Evolutionary conservation across 2,329 filamentous ascomycete species (phyloP).

Genomic region (Drechslera avenae): DNA sequence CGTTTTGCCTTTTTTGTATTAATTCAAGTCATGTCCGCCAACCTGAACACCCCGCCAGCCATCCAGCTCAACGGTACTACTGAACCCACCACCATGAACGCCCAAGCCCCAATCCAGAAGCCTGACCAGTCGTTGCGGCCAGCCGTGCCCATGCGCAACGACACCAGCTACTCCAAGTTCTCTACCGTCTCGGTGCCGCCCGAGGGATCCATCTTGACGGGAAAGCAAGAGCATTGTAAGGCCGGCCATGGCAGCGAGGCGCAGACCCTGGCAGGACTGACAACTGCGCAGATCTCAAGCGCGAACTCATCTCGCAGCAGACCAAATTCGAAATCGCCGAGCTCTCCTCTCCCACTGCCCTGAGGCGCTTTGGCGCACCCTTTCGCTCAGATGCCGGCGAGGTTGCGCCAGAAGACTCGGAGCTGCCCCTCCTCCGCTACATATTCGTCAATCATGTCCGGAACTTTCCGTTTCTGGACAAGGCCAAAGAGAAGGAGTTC

Average conservation of each 20-base stretch:
- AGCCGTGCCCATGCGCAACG: conserved; percentile 23
- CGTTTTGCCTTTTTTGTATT: conserved; percentile 7
- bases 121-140: conserved; percentile 32
- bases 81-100: conserved; percentile 40
- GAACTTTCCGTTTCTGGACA: conserved; percentile 96
- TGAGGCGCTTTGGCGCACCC: conserved; percentile 92
- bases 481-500: conserved; percentile 97
- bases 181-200: conserved; percentile 56
- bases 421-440: conserved; percentile 89
- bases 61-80: conserved; percentile 41
- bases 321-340: conserved; percentile 89
- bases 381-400: conserved; percentile 93
- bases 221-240: conserved; percentile 97
- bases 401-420: conserved; percentile 89
- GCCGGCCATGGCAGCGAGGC: conserved; percentile 4
- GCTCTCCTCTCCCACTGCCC: conserved; percentile 90
- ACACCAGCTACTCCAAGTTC: conserved; percentile 45
- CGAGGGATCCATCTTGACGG: conserved; percentile 73
- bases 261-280: conserved; percentile 10
- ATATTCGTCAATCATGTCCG: conserved; percentile 98
- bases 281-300: conserved; percentile 76
- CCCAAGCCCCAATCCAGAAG: conserved; percentile 25
- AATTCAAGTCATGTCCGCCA: conserved; percentile 33
- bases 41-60: conserved; percentile 29
- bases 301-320: conserved; percentile 89